These are phyloP conservation scores for Debaryomyces coudertii DNA, from an alignment of 1,139 yeast species.

Conservation along the genomic window DNA sequence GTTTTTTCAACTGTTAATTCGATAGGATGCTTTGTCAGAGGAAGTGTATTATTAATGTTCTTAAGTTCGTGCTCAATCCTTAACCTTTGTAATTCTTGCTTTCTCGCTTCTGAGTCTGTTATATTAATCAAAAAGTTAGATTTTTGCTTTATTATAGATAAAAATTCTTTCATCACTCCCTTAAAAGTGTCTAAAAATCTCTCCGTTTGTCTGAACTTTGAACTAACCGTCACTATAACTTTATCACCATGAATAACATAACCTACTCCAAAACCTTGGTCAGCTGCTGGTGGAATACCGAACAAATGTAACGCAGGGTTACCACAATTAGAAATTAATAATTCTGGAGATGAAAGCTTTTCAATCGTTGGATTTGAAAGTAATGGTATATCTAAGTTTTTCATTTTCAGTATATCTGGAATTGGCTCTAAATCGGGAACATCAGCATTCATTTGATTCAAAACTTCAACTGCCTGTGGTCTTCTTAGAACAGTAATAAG, in stretches of 20 bases:
- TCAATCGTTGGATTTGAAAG: constrained; percentile 61
- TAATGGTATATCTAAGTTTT: constrained; percentile 44
- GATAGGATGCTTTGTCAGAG: constrained; percentile 43
- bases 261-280: constrained; percentile 78
- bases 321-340: constrained; percentile 65
- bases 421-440: constrained; percentile 31
- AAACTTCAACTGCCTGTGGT: constrained; percentile 34
- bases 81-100: constrained; percentile 37
- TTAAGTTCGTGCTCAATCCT: constrained; percentile 42
- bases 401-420: constrained; percentile 23
- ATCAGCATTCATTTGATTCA: constrained; percentile 48
- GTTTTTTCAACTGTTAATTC: constrained; percentile 27
- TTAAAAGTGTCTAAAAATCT: constrained; percentile 65
- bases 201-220: constrained; percentile 75
- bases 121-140: constrained; percentile 38
- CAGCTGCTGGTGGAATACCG: constrained; percentile 76
- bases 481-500: constrained; percentile 49
- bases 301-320: constrained; percentile 73
- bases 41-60: constrained; percentile 29
- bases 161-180: constrained; percentile 60
- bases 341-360: constrained; percentile 44
- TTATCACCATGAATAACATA: constrained; percentile 70
- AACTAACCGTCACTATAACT: constrained; percentile 62
- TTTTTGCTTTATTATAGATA: constrained; percentile 44
- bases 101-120: constrained; percentile 40